Conservation (phyloP, 805 yeast genomes). For the Suhomyces kilbournensis region DNA sequence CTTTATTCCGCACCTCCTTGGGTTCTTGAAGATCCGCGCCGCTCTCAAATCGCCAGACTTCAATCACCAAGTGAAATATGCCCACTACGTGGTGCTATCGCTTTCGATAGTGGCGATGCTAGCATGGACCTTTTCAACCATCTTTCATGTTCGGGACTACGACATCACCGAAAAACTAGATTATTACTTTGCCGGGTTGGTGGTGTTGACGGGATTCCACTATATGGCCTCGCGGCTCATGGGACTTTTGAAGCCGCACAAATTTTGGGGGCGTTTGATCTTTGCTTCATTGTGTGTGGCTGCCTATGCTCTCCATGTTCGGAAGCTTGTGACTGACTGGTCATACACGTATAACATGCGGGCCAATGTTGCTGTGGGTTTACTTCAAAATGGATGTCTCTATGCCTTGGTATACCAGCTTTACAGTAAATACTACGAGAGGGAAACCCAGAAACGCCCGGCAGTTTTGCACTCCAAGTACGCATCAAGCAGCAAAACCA, state of each 20-base stretch:
- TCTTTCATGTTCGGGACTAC: conserved; percentile 87
- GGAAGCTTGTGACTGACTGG: conserved; percentile 69
- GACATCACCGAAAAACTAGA: conserved; percentile 79
- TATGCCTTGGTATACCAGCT: conserved; percentile 22
- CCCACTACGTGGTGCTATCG: conserved; percentile 33
- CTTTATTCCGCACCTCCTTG: conserved; percentile 25
- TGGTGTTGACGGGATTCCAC: conserved; percentile 78
- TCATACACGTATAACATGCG: conserved; percentile 92
- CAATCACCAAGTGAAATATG: conserved; percentile 2
- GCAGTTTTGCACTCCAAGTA: conserved; percentile 27
- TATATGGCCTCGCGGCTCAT: conserved; percentile 60
- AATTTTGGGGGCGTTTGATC: conserved; percentile 19
- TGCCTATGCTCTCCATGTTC: conserved; percentile 63
- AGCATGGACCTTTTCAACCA: conserved; percentile 85
- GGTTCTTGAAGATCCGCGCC: conserved; percentile 10
- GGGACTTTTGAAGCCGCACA: conserved; percentile 47
- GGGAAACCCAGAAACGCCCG: neutral
- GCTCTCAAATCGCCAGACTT: neutral
- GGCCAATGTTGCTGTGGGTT: conserved; percentile 77
- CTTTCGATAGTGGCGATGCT: conserved; percentile 66
- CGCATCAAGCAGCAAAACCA: conserved; percentile 16
- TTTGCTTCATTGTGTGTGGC: conserved; percentile 43
- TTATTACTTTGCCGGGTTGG: conserved; percentile 89
- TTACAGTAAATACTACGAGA: conserved; percentile 29
- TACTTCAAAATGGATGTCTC: conserved; percentile 59